A percentile compares a stretch with the other conserved stretches of the same genome.
Conservation (phyloP, 1,139 yeast species). For the Magnusiomyces suaveolens region DNA sequence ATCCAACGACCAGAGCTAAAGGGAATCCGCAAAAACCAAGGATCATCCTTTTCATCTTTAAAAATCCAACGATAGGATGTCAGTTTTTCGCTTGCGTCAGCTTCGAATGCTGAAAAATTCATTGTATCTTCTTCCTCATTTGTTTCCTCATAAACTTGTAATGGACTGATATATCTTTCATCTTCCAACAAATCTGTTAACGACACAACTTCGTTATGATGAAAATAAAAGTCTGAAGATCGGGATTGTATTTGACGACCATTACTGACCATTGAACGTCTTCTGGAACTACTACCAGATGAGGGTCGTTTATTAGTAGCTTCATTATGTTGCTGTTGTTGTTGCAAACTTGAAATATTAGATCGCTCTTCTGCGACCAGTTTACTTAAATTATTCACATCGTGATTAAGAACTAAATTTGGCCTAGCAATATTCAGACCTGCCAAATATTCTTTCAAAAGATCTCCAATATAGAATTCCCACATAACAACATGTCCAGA, state of each 20-base stretch:
- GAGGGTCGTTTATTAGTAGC: background rate
- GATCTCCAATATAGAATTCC: slow-evolving; percentile 21
- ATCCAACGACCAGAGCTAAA: slow-evolving; percentile 19
- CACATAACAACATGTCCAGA: slow-evolving; percentile 24
- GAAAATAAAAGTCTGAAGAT: background rate
- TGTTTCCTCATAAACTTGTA: background rate
- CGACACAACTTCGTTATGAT: background rate
- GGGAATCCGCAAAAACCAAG: slow-evolving; percentile 11
- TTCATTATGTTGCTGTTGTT: background rate
- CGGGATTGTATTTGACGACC: background rate
- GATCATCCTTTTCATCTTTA: slow-evolving; percentile 4
- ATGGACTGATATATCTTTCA: background rate
- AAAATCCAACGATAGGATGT: background rate
- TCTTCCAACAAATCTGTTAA: slow-evolving; percentile 2
- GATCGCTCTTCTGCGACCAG: background rate
- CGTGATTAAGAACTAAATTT: background rate
- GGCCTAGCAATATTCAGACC: background rate
- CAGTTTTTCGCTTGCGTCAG: background rate
- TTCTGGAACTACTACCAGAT: background rate
- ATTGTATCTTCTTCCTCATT: background rate
- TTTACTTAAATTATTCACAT: background rate
- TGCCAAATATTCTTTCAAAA: background rate
- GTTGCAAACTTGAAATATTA: background rate
- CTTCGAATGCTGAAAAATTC: background rate
- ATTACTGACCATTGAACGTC: background rate